Percentiles rank a stretch among this genome's conserved stretches.
Evolutionary conservation across 2,329 filamentous ascomycete species (phyloP).

Genomic region (Fusarium illudens): DNA sequence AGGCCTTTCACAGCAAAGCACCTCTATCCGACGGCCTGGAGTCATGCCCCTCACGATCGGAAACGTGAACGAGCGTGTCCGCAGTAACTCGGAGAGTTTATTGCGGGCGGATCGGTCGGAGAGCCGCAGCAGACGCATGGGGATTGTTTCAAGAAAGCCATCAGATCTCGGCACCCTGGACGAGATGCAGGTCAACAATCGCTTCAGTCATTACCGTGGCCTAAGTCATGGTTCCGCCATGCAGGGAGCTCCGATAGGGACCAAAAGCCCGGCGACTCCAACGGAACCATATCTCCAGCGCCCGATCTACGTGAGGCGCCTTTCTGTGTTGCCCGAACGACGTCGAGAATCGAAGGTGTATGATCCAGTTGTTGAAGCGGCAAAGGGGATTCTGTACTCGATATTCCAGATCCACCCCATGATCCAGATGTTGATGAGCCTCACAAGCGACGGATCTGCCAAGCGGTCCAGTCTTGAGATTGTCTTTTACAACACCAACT

Average conservation of each 20-base stretch:
- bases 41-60: constrained; percentile 76
- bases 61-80: constrained; percentile 72
- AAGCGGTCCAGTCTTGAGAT: constrained; percentile 72
- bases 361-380: constrained; percentile 70
- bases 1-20: constrained; percentile 73
- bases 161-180: constrained; percentile 70
- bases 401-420: constrained; percentile 74
- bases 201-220: constrained; percentile 72
- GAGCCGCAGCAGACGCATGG: constrained; percentile 70
- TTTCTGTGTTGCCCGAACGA: constrained; percentile 70
- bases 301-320: constrained; percentile 69
- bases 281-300: constrained; percentile 65
- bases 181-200: constrained; percentile 68
- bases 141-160: constrained; percentile 66
- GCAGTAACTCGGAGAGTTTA: constrained; percentile 71
- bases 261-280: constrained; percentile 66
- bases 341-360: constrained; percentile 68
- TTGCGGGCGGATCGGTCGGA: constrained; percentile 62
- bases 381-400: constrained; percentile 72
- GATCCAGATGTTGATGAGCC: constrained; percentile 70
- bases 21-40: constrained; percentile 71
- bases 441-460: constrained; percentile 67
- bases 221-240: constrained; percentile 75
- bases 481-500: constrained; percentile 73
- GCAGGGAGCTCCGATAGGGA: constrained; percentile 58